Percentiles rank a stretch among this genome's conserved stretches.
Conservation (phyloP, 2,329 filamentous ascomycete species). For the Gnomoniopsis smithogilvyi region DNA sequence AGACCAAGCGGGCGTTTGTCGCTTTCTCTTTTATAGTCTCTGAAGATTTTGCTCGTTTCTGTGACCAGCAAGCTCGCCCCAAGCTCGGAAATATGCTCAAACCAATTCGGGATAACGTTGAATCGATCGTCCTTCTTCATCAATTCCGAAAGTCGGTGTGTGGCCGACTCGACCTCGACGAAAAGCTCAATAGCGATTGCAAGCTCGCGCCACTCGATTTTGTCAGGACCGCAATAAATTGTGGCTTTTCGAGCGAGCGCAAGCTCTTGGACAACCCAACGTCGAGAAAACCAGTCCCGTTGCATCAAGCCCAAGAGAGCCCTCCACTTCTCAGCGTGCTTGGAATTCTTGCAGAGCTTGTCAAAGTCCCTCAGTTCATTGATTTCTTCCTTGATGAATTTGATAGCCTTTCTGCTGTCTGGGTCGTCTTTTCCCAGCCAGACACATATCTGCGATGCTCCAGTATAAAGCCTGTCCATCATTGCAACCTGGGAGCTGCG, state of each 20-base stretch:
- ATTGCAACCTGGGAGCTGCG: constrained; percentile 31
- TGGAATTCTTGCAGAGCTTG: constrained; percentile 21
- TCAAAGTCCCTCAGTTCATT: constrained; percentile 31
- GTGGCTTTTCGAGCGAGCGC: constrained; percentile 29
- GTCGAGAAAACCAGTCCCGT: constrained; percentile 35
- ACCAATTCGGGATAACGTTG: constrained; percentile 26
- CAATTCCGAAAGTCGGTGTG: constrained; percentile 32
- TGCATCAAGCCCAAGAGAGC: constrained; percentile 33
- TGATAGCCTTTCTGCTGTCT: constrained; percentile 26
- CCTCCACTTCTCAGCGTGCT: constrained; percentile 25
- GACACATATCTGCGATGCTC: constrained; percentile 28
- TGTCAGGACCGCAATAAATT: constrained; percentile 34
- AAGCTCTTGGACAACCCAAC: constrained; percentile 43
- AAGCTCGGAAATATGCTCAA: constrained; percentile 32
- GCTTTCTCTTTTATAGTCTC: constrained; percentile 6
- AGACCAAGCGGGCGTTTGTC: background rate
- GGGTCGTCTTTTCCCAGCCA: constrained; percentile 30
- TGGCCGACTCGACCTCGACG: constrained; percentile 34
- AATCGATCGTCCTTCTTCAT: constrained; percentile 29
- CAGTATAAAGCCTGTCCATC: constrained; percentile 32
- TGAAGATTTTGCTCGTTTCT: constrained; percentile 31
- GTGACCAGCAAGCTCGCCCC: constrained; percentile 34
- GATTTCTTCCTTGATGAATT: constrained; percentile 29
- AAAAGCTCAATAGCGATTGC: constrained; percentile 35
- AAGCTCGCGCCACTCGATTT: constrained; percentile 34